These are phyloP conservation scores for Cicer pinnatifidum DNA, from an alignment of 306 rosid genomes.

Conservation along the genomic window DNA sequence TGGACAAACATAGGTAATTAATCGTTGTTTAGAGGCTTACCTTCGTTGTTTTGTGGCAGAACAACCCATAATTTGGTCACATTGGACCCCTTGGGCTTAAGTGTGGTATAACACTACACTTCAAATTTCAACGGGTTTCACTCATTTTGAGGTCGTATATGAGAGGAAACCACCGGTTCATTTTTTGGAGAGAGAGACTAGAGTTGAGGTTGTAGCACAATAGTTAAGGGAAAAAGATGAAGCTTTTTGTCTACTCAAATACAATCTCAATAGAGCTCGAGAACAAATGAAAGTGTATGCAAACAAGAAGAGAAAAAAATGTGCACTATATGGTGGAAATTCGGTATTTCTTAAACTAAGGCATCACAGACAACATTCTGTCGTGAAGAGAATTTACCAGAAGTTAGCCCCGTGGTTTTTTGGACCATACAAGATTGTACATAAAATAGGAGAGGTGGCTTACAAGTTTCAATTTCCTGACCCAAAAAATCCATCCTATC, in stretches of 20 bases:
- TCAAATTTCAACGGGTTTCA: neutral
- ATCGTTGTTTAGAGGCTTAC: neutral
- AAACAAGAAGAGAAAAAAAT: too few relatives aligned
- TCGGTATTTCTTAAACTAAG: neutral
- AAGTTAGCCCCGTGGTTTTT: neutral
- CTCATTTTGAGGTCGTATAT: neutral
- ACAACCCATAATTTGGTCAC: neutral
- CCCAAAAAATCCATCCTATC: neutral
- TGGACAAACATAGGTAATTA: neutral
- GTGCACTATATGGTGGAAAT: neutral
- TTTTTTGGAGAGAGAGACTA: neutral
- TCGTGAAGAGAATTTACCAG: neutral
- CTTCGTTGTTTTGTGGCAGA: neutral
- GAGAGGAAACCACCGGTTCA: neutral
- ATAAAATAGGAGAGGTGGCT: neutral
- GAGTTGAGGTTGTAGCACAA: neutral
- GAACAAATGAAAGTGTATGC: neutral
- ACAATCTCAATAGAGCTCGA: neutral
- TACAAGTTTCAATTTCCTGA: neutral
- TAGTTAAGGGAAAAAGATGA: neutral
- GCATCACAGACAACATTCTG: neutral
- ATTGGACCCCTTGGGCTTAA: neutral
- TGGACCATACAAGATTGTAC: neutral
- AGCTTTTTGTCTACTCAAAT: neutral
- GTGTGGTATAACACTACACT: neutral